These are phyloP conservation scores for Debaryomyces subglobosus DNA, from an alignment of 1,139 yeast genomes.

Conservation along the genomic window DNA sequence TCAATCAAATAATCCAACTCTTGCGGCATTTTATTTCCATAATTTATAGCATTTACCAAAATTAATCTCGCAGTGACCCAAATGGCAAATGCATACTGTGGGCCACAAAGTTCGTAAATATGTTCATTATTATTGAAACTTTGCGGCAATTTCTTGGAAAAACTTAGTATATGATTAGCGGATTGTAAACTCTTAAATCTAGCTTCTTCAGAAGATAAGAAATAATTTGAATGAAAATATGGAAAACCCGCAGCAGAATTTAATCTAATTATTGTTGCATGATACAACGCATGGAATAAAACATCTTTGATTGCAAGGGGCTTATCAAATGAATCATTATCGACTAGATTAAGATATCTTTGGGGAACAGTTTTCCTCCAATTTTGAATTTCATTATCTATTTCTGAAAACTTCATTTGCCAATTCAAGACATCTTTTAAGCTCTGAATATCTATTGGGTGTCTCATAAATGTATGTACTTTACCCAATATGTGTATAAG, in stretches of 20 bases:
- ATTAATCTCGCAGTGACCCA: conserved; percentile 23
- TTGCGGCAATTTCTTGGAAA: not conserved
- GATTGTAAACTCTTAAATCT: not conserved
- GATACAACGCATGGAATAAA: conserved; percentile 26
- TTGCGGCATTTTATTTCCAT: conserved; percentile 14
- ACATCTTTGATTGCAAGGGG: conserved; percentile 8
- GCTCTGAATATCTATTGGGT: conserved; percentile 12
- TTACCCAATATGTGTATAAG: conserved; percentile 19
- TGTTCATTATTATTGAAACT: conserved; percentile 1
- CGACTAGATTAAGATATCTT: conserved; percentile 12
- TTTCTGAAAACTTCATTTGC: conserved; percentile 14
- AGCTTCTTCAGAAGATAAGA: conserved; percentile 1
- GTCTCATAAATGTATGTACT: conserved; percentile 18
- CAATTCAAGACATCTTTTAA: conserved; percentile 11
- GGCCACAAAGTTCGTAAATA: conserved; percentile 19
- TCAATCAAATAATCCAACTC: conserved; percentile 17
- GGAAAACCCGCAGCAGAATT: conserved; percentile 34
- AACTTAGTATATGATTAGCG: not conserved
- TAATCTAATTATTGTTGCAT: conserved; percentile 28
- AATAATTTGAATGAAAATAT: conserved; percentile 23
- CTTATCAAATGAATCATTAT: conserved; percentile 9
- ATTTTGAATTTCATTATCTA: conserved; percentile 14
- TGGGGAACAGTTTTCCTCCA: conserved; percentile 17
- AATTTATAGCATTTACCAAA: conserved; percentile 15
- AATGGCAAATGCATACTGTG: conserved; percentile 21